Evolutionary conservation across 2,329 filamentous ascomycete genomes (phyloP), one percentile per base, ranked within the genome.

Genomic region (Aspergillus chevalieri): DNA sequence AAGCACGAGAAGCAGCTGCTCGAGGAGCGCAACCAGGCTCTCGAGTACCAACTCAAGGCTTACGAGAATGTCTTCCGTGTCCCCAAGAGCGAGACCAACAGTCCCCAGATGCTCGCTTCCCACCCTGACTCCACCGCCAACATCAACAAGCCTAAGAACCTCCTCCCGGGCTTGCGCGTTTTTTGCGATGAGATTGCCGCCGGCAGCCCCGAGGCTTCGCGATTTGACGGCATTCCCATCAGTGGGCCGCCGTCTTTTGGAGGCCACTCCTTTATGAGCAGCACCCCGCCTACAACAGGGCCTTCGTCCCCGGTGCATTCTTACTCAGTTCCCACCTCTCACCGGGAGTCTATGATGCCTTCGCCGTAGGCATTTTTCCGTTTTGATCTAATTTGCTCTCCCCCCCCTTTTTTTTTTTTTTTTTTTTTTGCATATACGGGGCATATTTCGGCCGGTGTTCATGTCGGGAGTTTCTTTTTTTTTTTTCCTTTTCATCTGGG

Each of bases 11-110:
- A 66, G 42, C 65, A 68, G 53, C 51, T 58, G 10, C 56, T 69
- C 3, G 58, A 63, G 24, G 66, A 69, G 46, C 62, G 65, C 41
- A 66, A 67, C 55, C 65, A 65, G 6, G 64, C 63, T 28, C 60
- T 69, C 4, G 66, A 69, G 50, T 65, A 66, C 49, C 66, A 70
- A 44, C 57, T 69, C 50, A 69, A 67, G 53, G 65, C 66, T 12
- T 69, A 67, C 50, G 67, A 69, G 50, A 63, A 65, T 49, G 66
- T 69, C 59, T 66, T 68, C 56, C 66, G 64, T 17, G 65, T 65
- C 3, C 65, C 66, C 33, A 68, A 69, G 56, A 49, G 57, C 17
- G 67, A 70, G 48, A 55, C 51, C 15, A 53, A 54, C 12, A 65
- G 57, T 38, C 62, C 64, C 4, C 57, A 56, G 19, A 51, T 64